Percentiles rank a stretch among this genome's conserved stretches.
Evolutionary conservation across 1,139 yeast genomes (phyloP).

Genomic region (Saccharomyces hybrid): DNA sequence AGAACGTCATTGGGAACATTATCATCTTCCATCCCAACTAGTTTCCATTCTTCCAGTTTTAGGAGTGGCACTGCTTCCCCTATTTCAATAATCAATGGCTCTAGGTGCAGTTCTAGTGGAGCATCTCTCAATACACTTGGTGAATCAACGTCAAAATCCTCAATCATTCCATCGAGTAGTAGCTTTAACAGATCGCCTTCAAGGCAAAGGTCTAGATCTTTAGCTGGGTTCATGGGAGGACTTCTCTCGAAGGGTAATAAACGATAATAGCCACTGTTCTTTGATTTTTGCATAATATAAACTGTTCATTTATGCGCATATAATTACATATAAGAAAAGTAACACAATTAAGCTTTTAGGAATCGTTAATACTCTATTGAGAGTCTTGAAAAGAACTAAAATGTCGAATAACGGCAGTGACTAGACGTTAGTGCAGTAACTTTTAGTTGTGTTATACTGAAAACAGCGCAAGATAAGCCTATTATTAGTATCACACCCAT

Average conservation of each 20-base stretch:
- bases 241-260: not conserved
- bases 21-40: constrained; percentile 1
- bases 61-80: not conserved
- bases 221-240: constrained; percentile 1
- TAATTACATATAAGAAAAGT: no score
- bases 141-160: not conserved
- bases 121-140: not conserved
- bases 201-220: not conserved
- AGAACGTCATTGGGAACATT: not conserved
- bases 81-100: not conserved
- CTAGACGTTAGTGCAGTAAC: not conserved
- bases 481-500: not conserved
- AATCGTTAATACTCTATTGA: not conserved
- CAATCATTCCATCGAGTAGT: not conserved
- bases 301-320: constrained; percentile 5
- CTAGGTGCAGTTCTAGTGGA: not conserved
- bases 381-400: not conserved
- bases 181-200: not conserved
- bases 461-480: not conserved
- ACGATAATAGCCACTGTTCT: not conserved
- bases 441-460: not conserved
- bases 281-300: not conserved
- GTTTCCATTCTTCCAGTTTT: not conserved
- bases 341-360: not conserved
- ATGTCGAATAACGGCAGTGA: not conserved